Conservation (phyloP, 176 grass and related monocot genomes). For the Rhipidocladum racemiflorum region DNA sequence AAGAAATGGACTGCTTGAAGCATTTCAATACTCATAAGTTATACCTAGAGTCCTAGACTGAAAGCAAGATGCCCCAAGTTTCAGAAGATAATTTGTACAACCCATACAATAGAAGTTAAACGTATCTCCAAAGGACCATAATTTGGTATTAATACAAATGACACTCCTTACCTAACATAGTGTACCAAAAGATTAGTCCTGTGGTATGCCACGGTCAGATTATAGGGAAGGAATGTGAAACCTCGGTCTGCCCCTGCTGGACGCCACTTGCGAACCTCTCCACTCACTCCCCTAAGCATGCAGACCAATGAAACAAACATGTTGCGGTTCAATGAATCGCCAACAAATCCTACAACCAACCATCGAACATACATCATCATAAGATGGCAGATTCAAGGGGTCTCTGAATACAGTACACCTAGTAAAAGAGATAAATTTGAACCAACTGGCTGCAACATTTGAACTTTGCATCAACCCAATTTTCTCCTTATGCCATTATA, state of each 20-base stretch:
- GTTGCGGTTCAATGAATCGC: constrained; percentile 92
- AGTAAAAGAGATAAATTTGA: background rate
- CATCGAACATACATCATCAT: background rate
- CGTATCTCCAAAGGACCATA: background rate
- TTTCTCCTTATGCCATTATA: background rate
- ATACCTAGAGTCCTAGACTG: background rate
- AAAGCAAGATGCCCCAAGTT: background rate
- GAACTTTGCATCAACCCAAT: background rate
- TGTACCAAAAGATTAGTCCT: constrained; percentile 89
- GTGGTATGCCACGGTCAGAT: constrained; percentile 83
- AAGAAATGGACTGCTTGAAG: background rate
- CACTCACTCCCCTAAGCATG: constrained; percentile 67
- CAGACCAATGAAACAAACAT: constrained; percentile 88
- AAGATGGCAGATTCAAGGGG: background rate
- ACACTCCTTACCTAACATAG: constrained; percentile 78
- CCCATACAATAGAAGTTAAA: background rate
- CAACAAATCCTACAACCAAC: constrained; percentile 71
- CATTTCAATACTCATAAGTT: background rate
- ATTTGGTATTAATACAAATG: constrained; percentile 16
- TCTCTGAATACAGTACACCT: background rate
- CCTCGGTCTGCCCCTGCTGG: constrained; percentile 76
- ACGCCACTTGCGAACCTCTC: constrained; percentile 77
- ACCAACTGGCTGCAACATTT: background rate
- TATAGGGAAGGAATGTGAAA: constrained; percentile 89
- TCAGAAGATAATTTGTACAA: background rate